Percentiles rank a stretch among this genome's conserved stretches.
Conservation (phyloP, 306 rosid genomes). For the Rosa multiflora region DNA sequence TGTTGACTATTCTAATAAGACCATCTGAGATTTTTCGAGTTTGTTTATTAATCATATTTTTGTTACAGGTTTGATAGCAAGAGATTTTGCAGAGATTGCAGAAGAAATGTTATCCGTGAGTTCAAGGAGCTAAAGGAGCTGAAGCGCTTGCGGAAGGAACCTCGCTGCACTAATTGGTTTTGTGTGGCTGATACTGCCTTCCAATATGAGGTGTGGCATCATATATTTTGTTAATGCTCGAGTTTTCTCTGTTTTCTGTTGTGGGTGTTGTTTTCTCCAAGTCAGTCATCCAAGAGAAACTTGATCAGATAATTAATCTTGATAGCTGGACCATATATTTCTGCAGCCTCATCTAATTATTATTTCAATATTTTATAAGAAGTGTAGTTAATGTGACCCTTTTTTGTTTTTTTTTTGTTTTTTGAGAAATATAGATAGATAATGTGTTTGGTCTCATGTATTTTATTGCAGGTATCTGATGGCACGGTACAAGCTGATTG, state of each 20-base stretch:
- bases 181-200: conserved; percentile 95
- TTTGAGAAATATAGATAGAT: conserved; percentile 14
- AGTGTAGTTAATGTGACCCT: background rate
- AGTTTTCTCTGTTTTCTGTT: conserved; percentile 10
- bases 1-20: background rate
- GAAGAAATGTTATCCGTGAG: conserved; percentile 96
- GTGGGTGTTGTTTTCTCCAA: conserved; percentile 23
- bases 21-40: conserved; percentile 15
- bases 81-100: conserved; percentile 99
- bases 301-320: conserved; percentile 5
- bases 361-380: background rate
- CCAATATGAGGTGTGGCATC: conserved; percentile 84
- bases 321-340: conserved; percentile 1
- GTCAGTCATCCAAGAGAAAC: conserved; percentile 14
- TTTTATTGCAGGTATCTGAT: conserved; percentile 68
- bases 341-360: conserved; percentile 2
- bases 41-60: conserved; percentile 31
- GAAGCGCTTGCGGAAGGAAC: conserved; percentile 90
- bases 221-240: conserved; percentile 27
- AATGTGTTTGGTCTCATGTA: conserved; percentile 22
- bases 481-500: conserved; percentile 88
- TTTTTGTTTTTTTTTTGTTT: background rate
- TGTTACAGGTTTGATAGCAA: conserved; percentile 96
- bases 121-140: conserved; percentile 97
- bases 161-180: conserved; percentile 98